Base-by-base conservation (phyloP, 345 rosid genomes). In the Lagerstroemia speciosa region DNA sequence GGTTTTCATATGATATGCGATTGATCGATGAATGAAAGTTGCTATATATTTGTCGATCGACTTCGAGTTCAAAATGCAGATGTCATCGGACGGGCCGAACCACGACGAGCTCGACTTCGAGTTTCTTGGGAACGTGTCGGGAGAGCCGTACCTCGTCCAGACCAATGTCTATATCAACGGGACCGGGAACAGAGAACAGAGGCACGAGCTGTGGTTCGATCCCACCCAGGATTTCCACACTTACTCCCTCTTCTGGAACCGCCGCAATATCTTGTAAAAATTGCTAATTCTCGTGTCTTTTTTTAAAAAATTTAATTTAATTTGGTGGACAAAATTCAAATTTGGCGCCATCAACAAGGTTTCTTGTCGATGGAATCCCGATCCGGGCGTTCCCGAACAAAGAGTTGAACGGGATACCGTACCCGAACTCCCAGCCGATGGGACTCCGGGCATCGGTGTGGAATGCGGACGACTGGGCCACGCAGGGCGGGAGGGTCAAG, bases 401-500 rank as follows among this genome's bases (percentile, higher is more conserved):
- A 81, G 84, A 81, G 61, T 43, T 32, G 68, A 81, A 67, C 26
- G 84, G 84, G 41, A 66, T 81, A 20, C 73, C 78, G 10, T 81
- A 58, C 64, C 84, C 80, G 0, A 78, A 63, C 58, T 74, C 76
- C 31, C 82, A 81, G 26, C 65, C 84, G 2, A 81, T 81, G 84
- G 78, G 78, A 2, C 73, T 81, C 0, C 78, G 73, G 53, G 79
- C 82, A 41, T 83, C 86, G 32, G 79, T 80, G 24, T 83, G 86
- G 86, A 83, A 80, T 3, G 86, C 84, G 0, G 86, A 83, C 40
- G 77, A 81, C 50, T 81, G 84, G 84, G 84, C 84, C 14, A 81
- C 84, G 19, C 84, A 81, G 15, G 82, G 84, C 16, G 84, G 82
- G 4, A 67, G 76, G 30, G 67, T 81, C 15, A 81, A 81, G 74